A percentile compares a stretch with the other conserved stretches of the same genome.
Conservation (phyloP, 164 flowering plant genomes). For the Magnolia kwangsiensis region DNA sequence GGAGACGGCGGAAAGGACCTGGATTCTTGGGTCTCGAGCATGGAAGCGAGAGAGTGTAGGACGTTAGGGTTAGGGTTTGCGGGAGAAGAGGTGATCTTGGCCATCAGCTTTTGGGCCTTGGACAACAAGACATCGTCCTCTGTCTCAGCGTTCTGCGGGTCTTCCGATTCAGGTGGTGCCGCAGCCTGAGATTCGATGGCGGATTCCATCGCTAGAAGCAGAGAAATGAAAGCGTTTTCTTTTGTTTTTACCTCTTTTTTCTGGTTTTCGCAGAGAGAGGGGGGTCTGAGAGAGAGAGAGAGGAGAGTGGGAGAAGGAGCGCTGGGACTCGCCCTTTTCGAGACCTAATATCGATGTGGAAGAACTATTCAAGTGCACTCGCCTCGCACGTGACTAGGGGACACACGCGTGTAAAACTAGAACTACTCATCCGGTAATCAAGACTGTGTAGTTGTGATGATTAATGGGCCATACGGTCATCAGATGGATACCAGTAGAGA, state of each 20-base stretch:
- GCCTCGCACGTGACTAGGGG: neutral
- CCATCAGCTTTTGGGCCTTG: constrained; percentile 45
- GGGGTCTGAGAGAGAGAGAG: neutral
- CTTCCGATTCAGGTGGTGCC: constrained; percentile 13
- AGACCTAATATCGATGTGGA: neutral
- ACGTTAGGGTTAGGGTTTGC: constrained; percentile 63
- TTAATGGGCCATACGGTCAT: too few relatives aligned
- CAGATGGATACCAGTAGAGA: too few relatives aligned
- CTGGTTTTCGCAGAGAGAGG: neutral
- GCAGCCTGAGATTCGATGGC: constrained; percentile 2
- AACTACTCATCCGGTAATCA: too few relatives aligned
- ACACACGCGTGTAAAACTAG: neutral
- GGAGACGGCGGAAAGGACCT: constrained; percentile 32
- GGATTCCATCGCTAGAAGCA: constrained; percentile 11
- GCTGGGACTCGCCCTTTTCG: neutral
- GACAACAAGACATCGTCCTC: constrained; percentile 30
- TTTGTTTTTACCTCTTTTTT: neutral
- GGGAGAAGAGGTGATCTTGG: constrained; percentile 41
- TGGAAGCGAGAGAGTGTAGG: constrained; percentile 77
- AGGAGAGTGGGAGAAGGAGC: neutral
- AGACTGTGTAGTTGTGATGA: too few relatives aligned
- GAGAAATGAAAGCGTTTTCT: neutral
- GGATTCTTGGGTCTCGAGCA: constrained; percentile 76
- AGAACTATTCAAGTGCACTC: neutral
- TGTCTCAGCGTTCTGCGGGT: constrained; percentile 11